Conservation (phyloP, 345 rosid species). For the Aegle marmelos region DNA sequence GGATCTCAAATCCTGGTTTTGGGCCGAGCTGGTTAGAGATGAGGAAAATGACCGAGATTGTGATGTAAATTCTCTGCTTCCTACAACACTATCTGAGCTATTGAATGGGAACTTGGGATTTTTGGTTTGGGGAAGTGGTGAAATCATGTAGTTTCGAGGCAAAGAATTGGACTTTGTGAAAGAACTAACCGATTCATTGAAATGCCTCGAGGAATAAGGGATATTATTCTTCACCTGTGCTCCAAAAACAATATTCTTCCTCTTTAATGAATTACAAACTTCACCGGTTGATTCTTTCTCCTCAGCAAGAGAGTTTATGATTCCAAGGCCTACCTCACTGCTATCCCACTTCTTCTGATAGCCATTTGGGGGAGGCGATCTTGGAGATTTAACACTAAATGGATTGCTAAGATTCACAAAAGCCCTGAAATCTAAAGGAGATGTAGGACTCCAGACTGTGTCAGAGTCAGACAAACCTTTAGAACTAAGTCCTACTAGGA, state of each 20-base stretch:
- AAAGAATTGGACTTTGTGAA: slow-evolving; percentile 37
- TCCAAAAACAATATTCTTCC: slow-evolving; percentile 48
- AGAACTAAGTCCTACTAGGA: slow-evolving; percentile 33
- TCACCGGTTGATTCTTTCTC: slow-evolving; percentile 24
- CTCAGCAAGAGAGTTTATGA: slow-evolving; percentile 40
- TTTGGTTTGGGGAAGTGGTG: slow-evolving; percentile 21
- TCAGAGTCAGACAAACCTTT: slow-evolving; percentile 37
- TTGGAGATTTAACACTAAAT: slow-evolving; percentile 40
- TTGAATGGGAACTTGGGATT: slow-evolving; percentile 10
- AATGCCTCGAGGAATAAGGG: neutral
- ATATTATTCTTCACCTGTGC: slow-evolving; percentile 40
- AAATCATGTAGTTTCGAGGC: slow-evolving; percentile 37
- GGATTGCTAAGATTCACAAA: slow-evolving; percentile 49
- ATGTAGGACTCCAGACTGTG: slow-evolving; percentile 51
- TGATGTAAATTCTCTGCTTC: slow-evolving; percentile 10
- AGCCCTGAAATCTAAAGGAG: slow-evolving; percentile 56
- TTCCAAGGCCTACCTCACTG: slow-evolving; percentile 57
- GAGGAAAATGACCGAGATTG: slow-evolving; percentile 19
- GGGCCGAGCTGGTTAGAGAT: slow-evolving; percentile 16
- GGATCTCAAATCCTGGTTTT: slow-evolving; percentile 18
- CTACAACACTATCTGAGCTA: slow-evolving; percentile 1
- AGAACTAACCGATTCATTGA: slow-evolving; percentile 6
- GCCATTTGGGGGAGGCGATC: slow-evolving; percentile 23
- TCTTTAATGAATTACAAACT: slow-evolving; percentile 30
- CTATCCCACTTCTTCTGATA: slow-evolving; percentile 39